Conservation (phyloP, 257 asterid genomes). For the Solanum chiquidenum region DNA sequence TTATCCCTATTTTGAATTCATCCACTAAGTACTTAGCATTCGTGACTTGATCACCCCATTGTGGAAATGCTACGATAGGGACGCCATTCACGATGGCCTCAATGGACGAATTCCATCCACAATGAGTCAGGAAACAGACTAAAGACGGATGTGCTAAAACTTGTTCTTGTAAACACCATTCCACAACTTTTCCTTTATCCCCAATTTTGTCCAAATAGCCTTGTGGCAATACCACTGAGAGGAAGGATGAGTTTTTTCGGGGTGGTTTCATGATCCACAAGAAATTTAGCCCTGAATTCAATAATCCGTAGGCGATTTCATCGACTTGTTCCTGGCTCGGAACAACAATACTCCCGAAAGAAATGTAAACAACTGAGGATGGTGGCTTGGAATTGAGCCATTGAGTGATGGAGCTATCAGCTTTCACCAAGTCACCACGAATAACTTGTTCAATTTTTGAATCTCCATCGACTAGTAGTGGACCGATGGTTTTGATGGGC, state of each 20-base stretch:
- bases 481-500: background rate
- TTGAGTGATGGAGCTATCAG: background rate
- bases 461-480: background rate
- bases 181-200: constrained; percentile 9
- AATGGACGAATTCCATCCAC: constrained; percentile 6
- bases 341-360: constrained; percentile 13
- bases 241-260: background rate
- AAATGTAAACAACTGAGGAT: constrained; percentile 15
- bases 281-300: background rate
- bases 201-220: constrained; percentile 5
- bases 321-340: constrained; percentile 3
- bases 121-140: constrained; percentile 4
- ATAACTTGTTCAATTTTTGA: background rate
- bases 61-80: background rate
- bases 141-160: constrained; percentile 11
- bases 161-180: constrained; percentile 9
- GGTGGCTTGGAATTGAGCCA: constrained; percentile 17
- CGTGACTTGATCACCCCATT: background rate
- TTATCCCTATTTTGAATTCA: background rate
- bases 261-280: constrained; percentile 15
- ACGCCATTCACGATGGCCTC: background rate
- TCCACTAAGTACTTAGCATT: background rate
- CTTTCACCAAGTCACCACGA: background rate
- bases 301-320: constrained; percentile 10
- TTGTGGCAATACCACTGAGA: background rate